Percentiles rank a stretch among this genome's conserved stretches.
phyloP scores from a whole-genome alignment of 192 early-diverging fungal species.

The Backusella tuberculispora region DNA sequence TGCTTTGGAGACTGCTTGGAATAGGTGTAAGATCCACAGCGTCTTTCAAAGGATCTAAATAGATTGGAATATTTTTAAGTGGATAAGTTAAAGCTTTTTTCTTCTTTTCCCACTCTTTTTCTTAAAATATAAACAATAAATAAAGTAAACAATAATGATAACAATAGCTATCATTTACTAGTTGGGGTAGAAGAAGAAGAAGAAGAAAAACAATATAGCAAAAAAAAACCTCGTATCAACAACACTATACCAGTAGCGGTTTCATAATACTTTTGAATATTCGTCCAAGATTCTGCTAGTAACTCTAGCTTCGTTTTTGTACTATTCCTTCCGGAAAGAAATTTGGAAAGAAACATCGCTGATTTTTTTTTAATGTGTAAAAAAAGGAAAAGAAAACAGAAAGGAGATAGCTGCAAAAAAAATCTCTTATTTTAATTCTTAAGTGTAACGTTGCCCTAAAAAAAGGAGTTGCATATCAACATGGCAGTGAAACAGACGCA shows the following conservation, averaged over 20 bases:
- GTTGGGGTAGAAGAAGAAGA: background rate
- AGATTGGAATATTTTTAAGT: background rate
- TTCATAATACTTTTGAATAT: constrained; percentile 44
- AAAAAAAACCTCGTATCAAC: constrained; percentile 20
- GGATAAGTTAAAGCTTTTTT: background rate
- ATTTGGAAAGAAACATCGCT: constrained; percentile 43
- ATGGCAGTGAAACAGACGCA: constrained; percentile 2
- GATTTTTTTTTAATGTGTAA: background rate
- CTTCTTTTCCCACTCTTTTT: background rate
- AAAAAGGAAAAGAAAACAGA: constrained; percentile 2
- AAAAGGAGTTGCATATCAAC: constrained; percentile 11
- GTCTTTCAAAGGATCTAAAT: constrained; percentile 42
- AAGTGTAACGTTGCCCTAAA: constrained; percentile 14
- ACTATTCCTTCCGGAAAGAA: constrained; percentile 40
- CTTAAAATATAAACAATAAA: background rate
- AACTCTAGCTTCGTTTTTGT: constrained; percentile 40
- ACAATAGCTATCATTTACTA: constrained; percentile 3
- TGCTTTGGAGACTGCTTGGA: constrained; percentile 34
- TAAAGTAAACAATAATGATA: background rate
- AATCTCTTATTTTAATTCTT: constrained; percentile 2
- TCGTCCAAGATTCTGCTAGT: constrained; percentile 38
- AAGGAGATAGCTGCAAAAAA: background rate
- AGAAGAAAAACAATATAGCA: background rate
- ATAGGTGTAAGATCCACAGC: constrained; percentile 44
- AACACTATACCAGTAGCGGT: constrained; percentile 39